These are phyloP conservation scores for Sclerotinia spermophila DNA, from an alignment of 2,329 filamentous ascomycete genomes.

Conservation along the genomic window DNA sequence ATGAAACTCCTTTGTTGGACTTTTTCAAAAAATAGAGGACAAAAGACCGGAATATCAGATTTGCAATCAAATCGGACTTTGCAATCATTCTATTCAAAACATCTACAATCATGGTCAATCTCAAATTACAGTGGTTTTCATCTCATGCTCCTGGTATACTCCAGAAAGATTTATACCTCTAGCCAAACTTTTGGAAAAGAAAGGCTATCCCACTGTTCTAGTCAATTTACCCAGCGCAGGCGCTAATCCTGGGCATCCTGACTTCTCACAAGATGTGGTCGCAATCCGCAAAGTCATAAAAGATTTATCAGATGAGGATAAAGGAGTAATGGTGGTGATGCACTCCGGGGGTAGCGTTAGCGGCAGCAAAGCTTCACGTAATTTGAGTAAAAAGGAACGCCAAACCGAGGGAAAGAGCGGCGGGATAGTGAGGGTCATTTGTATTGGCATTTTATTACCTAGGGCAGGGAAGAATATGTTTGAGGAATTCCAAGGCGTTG, in stretches of 20 bases:
- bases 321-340: not conserved
- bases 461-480: not conserved
- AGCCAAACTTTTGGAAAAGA: not conserved
- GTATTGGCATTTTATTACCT: not conserved
- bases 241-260: not conserved
- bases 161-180: not conserved
- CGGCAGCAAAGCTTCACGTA: not conserved
- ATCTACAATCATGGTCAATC: not conserved
- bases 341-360: not conserved
- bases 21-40: not conserved
- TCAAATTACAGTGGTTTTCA: not conserved
- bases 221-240: not conserved
- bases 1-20: not conserved
- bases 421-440: not conserved
- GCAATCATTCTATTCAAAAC: not conserved
- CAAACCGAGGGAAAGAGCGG: not conserved
- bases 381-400: not conserved
- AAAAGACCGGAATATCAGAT: not conserved
- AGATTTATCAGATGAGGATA: not conserved
- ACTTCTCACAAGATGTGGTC: not conserved
- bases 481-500: not conserved
- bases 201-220: not conserved
- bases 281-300: not conserved
- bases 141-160: not conserved
- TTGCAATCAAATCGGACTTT: not conserved